phyloP scores from a whole-genome alignment of 2,329 filamentous ascomycete genomes.

The Macrophomina phaseolina region DNA sequence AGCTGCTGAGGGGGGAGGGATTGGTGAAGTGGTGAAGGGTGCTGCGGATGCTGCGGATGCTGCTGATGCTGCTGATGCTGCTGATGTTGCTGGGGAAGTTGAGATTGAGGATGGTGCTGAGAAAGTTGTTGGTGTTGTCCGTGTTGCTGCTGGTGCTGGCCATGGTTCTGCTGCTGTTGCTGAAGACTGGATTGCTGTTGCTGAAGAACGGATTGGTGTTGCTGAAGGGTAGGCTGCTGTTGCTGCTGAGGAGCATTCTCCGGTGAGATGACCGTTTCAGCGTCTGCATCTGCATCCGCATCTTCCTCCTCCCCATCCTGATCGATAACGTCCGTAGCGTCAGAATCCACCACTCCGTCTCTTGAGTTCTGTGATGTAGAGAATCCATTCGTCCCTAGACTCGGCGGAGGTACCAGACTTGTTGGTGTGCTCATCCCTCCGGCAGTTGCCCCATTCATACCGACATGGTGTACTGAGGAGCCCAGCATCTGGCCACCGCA shows the following conservation, averaged over 20 bases:
- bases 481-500: constrained; percentile 6
- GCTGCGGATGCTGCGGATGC: constrained; percentile 15
- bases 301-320: constrained; percentile 22
- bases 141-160: constrained; percentile 13
- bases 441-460: constrained; percentile 11
- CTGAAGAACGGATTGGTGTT: constrained; percentile 9
- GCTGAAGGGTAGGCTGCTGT: constrained; percentile 8
- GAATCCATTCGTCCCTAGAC: constrained; percentile 3
- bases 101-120: constrained; percentile 14
- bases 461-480: constrained; percentile 2
- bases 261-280: constrained; percentile 16
- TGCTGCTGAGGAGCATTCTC: constrained; percentile 19
- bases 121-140: constrained; percentile 36
- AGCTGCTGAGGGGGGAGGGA: constrained; percentile 17
- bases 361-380: constrained; percentile 7
- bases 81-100: constrained; percentile 14
- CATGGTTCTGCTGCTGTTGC: constrained; percentile 15
- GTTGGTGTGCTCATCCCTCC: constrained; percentile 19
- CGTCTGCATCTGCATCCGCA: constrained; percentile 26
- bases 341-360: constrained; percentile 21
- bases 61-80: constrained; percentile 20
- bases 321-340: constrained; percentile 25
- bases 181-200: not conserved
- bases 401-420: not conserved
- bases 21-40: constrained; percentile 22